Percentiles rank a stretch among this genome's conserved stretches.
phyloP scores from a whole-genome alignment of 768 basidiomycete species.

The Suillus tomentosus region DNA sequence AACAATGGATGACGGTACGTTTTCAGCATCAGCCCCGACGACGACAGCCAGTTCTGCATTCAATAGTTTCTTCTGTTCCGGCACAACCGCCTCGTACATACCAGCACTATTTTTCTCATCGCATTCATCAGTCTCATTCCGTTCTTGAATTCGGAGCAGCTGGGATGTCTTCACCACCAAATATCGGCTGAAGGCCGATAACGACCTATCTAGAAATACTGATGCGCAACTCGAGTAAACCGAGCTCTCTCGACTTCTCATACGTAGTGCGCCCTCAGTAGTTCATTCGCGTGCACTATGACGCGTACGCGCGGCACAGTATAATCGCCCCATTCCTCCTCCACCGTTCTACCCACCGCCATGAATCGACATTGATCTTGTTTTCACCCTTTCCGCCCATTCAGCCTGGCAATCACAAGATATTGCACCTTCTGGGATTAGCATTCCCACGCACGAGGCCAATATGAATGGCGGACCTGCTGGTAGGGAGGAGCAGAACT shows the following conservation, averaged over 20 bases:
- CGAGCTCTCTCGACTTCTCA: constrained; percentile 16
- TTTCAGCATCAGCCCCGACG: constrained; percentile 74
- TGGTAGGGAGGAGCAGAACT: constrained; percentile 55
- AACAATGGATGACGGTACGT: constrained; percentile 77
- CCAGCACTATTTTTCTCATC: constrained; percentile 32
- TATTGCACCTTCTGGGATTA: constrained; percentile 73
- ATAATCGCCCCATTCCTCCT: constrained; percentile 21
- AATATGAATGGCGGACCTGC: constrained; percentile 47
- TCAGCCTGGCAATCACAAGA: constrained; percentile 87
- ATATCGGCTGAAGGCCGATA: constrained; percentile 34
- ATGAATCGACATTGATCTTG: constrained; percentile 46
- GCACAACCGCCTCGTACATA: constrained; percentile 33
- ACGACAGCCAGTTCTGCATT: constrained; percentile 54
- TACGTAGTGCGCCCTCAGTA: constrained; percentile 16
- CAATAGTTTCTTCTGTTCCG: constrained; percentile 42
- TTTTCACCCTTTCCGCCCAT: constrained; percentile 39
- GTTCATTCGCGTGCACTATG: constrained; percentile 13
- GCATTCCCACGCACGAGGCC: constrained; percentile 61
- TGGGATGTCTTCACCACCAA: constrained; percentile 10
- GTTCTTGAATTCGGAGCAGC: constrained; percentile 6
- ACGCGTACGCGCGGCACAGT: constrained; percentile 16
- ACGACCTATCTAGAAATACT: constrained; percentile 6
- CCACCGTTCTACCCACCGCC: constrained; percentile 36
- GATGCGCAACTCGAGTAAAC: constrained; percentile 11
- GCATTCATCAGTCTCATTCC: constrained; percentile 8